Conservation (phyloP, 257 asterid species). For the Orobanche coerulescens region DNA sequence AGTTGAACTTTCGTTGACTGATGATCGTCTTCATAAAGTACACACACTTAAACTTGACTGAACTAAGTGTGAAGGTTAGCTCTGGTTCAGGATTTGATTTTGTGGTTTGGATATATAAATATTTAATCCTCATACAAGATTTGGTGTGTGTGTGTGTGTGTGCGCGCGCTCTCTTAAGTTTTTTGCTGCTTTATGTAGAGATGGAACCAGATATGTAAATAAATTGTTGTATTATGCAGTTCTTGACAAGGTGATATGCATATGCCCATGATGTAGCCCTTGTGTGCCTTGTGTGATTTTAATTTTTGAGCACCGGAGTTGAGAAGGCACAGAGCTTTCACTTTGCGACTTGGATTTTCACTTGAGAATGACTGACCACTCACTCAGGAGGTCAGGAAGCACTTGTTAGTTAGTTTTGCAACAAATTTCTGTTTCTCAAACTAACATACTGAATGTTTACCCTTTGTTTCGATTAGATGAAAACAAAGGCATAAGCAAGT, state of each 20-base stretch:
- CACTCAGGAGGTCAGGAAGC: too few relatives aligned
- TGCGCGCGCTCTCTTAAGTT: too few relatives aligned
- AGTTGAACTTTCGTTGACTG: background rate
- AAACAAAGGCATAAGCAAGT: too few relatives aligned
- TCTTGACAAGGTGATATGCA: too few relatives aligned
- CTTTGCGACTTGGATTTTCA: background rate
- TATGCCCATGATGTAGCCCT: too few relatives aligned
- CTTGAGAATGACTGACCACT: too few relatives aligned
- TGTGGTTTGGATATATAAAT: background rate
- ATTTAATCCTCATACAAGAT: background rate
- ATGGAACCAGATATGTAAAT: background rate
- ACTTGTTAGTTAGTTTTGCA: too few relatives aligned
- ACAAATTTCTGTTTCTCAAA: background rate
- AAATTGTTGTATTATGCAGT: background rate
- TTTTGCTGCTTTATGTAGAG: slow-evolving; percentile 9
- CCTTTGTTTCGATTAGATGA: too few relatives aligned
- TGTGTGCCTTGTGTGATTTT: too few relatives aligned
- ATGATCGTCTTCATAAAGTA: background rate
- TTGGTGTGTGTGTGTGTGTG: background rate
- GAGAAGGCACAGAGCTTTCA: background rate
- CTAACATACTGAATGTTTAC: background rate
- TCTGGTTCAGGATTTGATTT: background rate
- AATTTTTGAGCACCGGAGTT: background rate
- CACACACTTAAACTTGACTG: background rate
- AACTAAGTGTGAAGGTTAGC: background rate